A percentile compares a stretch with the other conserved stretches of the same genome.
Evolutionary conservation across 192 early-diverging fungal genomes (phyloP).

Genomic region (Entophlyctis helioformis): DNA sequence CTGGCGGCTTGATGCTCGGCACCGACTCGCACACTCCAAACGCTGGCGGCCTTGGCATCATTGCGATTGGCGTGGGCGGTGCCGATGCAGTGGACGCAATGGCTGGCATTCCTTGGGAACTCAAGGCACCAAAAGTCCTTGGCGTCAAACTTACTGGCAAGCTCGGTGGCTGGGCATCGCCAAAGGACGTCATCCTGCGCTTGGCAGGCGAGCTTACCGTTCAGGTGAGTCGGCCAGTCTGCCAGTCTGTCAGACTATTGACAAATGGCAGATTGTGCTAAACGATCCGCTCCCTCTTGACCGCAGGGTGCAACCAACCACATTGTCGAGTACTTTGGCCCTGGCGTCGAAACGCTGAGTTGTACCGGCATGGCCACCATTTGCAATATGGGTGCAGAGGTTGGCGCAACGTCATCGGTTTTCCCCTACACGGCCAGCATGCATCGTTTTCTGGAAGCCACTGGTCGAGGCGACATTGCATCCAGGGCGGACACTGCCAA

Average conservation of each 20-base stretch:
- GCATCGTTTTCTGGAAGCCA: conserved; percentile 82
- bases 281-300: too few species aligned
- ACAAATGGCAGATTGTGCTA: too few species aligned
- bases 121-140: conserved; percentile 94
- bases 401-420: conserved; percentile 93
- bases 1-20: conserved; percentile 91
- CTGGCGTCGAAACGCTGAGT: conserved; percentile 84
- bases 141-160: conserved; percentile 85
- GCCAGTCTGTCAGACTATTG: too few species aligned
- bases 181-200: conserved; percentile 93
- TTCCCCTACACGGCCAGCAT: conserved; percentile 93
- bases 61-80: conserved; percentile 93
- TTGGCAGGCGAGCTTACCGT: conserved; percentile 89
- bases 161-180: conserved; percentile 82
- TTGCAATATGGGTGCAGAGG: conserved; percentile 99
- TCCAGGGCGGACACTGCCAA: conserved; percentile 44
- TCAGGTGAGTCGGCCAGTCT: background rate
- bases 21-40: conserved; percentile 98
- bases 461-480: conserved; percentile 68
- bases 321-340: conserved; percentile 96
- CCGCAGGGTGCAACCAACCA: conserved; percentile 93
- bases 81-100: conserved; percentile 99
- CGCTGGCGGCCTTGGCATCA: conserved; percentile 92
- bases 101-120: conserved; percentile 97
- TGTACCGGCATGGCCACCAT: conserved; percentile 98